Evolutionary conservation across 495 filamentous ascomycete genomes (phyloP), one percentile per base, ranked within the genome.

Genomic region (Talaromyces nanjingensis): DNA sequence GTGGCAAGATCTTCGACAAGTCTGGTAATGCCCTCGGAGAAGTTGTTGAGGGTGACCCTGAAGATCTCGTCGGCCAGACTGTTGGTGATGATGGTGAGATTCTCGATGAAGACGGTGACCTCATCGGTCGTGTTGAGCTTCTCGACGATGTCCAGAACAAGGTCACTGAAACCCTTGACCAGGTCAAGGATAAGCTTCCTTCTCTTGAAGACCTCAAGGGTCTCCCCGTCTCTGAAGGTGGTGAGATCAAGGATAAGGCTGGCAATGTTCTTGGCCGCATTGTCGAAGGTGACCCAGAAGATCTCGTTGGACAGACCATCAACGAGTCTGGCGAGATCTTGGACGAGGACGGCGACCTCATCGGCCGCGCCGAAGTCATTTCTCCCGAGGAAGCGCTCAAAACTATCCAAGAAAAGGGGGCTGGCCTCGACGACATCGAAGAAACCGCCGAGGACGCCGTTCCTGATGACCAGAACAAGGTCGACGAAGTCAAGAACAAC

Each of bases 321-420:
- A 84, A 84, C 54, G 85, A 87, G 12, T 79, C 84, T 5, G 85
- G 85, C 18, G 84, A 87, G 67, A 85, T 88, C 52, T 75, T 89
- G 16, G 86, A 89, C 62, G 81, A 87, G 34, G 84, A 87, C 37
- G 86, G 86, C 14, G 83, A 89, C 64, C 77, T 86, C 18, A 82
- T 87, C 60, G 85, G 83, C 39, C 77, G 81, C 29, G 80, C 76
- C 27, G 83, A 86, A 66, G 74, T 82, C 6, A 66, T 82, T n/a
- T 77, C 84, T 20, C 62, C 64, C n/a, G 73, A 77, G 62, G 74
- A 74, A 11, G 73, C 74, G 20, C 71, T 73, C 16, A 68, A 72
- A 33, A 72, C 66, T 1, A 65, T 59, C n/a, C 25, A 58, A n/a
- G 65, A 37, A 18, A 49, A 53, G 12, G 45, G 33, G 20, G 66